phyloP scores from a whole-genome alignment of 176 grass and related monocot genomes.

The Panicum miliaceum region DNA sequence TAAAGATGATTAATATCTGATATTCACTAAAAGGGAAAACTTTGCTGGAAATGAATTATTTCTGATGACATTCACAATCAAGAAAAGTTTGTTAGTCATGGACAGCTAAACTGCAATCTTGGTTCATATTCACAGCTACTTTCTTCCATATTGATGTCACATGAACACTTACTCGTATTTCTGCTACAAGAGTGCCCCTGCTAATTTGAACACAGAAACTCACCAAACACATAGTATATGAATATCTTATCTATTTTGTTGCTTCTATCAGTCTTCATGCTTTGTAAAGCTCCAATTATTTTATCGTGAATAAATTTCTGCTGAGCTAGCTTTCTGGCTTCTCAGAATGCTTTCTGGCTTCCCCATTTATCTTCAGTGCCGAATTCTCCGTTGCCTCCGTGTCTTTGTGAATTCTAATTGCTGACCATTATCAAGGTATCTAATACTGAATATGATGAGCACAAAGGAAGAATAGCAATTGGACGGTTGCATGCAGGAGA shows the following conservation, averaged over 20 bases:
- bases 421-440: slow-evolving; percentile 67
- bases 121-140: slow-evolving; percentile 15
- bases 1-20: background rate
- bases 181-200: background rate
- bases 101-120: slow-evolving; percentile 6
- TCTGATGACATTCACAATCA: background rate
- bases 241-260: slow-evolving; percentile 25
- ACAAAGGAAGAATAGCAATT: slow-evolving; percentile 99
- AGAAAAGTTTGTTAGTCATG: background rate
- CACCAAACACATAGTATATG: slow-evolving; percentile 19
- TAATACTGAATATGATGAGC: slow-evolving; percentile 96
- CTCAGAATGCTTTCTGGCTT: background rate
- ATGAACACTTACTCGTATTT: background rate
- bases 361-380: background rate
- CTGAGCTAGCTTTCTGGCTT: slow-evolving; percentile 4
- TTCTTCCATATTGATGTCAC: slow-evolving; percentile 5
- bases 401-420: slow-evolving; percentile 35
- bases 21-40: background rate
- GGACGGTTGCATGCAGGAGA: slow-evolving; percentile 91
- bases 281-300: slow-evolving; percentile 10
- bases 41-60: background rate
- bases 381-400: background rate
- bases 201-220: slow-evolving; percentile 23
- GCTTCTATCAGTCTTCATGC: slow-evolving; percentile 15
- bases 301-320: slow-evolving; percentile 5